Conservation (phyloP, 352 stramenopile genomes). For the Phytophthora europaea region DNA sequence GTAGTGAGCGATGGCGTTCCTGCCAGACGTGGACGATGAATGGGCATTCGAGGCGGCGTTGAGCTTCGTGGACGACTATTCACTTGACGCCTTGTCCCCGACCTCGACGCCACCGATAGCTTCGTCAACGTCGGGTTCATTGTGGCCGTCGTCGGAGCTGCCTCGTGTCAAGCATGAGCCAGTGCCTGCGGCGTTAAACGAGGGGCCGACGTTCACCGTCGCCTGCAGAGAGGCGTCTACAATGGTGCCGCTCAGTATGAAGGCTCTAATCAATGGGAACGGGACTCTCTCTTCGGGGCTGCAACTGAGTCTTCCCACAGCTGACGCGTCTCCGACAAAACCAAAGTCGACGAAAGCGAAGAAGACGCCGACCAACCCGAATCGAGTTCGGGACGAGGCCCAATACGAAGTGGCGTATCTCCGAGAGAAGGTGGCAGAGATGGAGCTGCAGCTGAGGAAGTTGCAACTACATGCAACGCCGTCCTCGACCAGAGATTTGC, state of each 20-base stretch:
- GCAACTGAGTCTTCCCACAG: conserved; percentile 12
- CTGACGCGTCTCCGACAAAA: conserved; percentile 1
- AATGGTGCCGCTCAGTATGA: conserved; percentile 34
- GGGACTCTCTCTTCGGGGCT: not conserved
- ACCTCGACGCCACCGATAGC: not conserved
- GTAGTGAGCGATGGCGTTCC: conserved; percentile 27
- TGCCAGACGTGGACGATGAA: conserved; percentile 29
- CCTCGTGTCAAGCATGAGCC: conserved; percentile 9
- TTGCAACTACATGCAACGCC: conserved; percentile 29
- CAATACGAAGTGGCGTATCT: conserved; percentile 79
- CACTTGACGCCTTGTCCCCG: not conserved
- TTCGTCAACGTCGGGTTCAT: not conserved
- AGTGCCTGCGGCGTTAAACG: conserved; percentile 3
- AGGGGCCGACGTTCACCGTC: conserved; percentile 27
- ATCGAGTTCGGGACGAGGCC: conserved; percentile 39
- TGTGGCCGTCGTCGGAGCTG: not conserved
- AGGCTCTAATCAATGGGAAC: conserved; percentile 4
- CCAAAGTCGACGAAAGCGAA: conserved; percentile 20
- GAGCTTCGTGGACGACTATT: conserved; percentile 36
- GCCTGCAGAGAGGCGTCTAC: conserved; percentile 10
- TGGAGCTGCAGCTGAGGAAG: conserved; percentile 61
- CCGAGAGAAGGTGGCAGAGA: conserved; percentile 63
- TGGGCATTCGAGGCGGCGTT: conserved; percentile 32
- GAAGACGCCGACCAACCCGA: conserved; percentile 34
- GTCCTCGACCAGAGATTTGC: not conserved